A percentile compares a stretch with the other conserved stretches of the same genome.
phyloP scores from a whole-genome alignment of 2,329 filamentous ascomycete genomes.

The Aspergillus cejpii region DNA sequence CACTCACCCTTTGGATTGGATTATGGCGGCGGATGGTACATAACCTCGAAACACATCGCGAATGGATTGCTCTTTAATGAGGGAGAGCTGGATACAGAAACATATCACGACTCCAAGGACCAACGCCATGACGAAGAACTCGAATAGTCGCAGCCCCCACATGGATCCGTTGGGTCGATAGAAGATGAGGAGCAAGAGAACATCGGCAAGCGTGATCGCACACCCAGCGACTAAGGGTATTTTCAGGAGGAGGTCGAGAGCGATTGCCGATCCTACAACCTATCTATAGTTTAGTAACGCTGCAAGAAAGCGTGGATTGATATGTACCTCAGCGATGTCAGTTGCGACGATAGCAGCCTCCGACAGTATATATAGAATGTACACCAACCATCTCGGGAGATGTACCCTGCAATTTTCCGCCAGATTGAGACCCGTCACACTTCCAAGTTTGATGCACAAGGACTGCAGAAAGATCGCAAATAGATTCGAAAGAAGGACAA shows the following conservation, averaged over 20 bases:
- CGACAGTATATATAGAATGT: slow-evolving; percentile 55
- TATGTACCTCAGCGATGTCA: slow-evolving; percentile 58
- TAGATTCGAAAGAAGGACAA: slow-evolving; percentile 44
- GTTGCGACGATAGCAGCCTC: slow-evolving; percentile 65
- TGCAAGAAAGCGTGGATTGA: neutral
- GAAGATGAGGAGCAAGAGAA: slow-evolving; percentile 52
- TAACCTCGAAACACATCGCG: slow-evolving; percentile 51
- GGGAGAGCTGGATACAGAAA: slow-evolving; percentile 52
- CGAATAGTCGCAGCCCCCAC: slow-evolving; percentile 47
- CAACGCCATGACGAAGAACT: slow-evolving; percentile 49
- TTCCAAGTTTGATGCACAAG: slow-evolving; percentile 56
- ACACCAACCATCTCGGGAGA: slow-evolving; percentile 60
- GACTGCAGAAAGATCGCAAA: slow-evolving; percentile 46
- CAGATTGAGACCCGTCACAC: slow-evolving; percentile 61
- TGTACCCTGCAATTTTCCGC: slow-evolving; percentile 60
- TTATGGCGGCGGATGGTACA: slow-evolving; percentile 48
- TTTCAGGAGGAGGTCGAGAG: slow-evolving; percentile 49
- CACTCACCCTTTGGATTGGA: slow-evolving; percentile 46
- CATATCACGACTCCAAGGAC: slow-evolving; percentile 52
- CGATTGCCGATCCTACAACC: slow-evolving; percentile 54
- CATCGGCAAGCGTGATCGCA: slow-evolving; percentile 52
- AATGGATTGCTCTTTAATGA: slow-evolving; percentile 45
- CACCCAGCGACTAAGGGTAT: slow-evolving; percentile 52
- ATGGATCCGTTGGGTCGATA: slow-evolving; percentile 49
- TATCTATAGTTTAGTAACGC: slow-evolving; percentile 12